Evolutionary conservation across 306 rosid genomes (phyloP), one percentile per base, ranked within the genome.

Genomic region (Rubus parviflorus): DNA sequence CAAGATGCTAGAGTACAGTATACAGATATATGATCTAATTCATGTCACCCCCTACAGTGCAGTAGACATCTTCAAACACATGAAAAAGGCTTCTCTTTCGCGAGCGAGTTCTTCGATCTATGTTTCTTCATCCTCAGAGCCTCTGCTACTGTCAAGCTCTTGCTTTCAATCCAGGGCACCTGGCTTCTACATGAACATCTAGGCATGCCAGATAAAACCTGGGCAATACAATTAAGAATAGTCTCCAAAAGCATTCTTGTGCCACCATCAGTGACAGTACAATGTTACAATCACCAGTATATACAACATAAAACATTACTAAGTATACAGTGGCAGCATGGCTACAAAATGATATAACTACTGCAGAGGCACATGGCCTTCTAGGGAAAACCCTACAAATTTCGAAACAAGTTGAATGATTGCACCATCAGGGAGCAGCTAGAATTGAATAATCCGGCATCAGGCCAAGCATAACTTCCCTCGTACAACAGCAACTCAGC

Each of bases 231-330:
- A 68, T 79, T 72, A 82, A 40, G 73, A 75, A 74, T 68, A 75
- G 69, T 83, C 73, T 77, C 85, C 25, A 74, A 83, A 86, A 70
- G 81, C 79, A 84, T 53, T 80, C 72, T 49, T 81, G 85, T 57
- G 88, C 87, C 90, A 85, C 89, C 87, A 73, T 76, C 81, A 72
- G 86, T 81, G 83, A 83, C 82, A 83, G 83, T 89, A 84, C 83
- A 90, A 82, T 85, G 85, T 83, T 90, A 89, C 97, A 89, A 78
- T 90, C 76, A 86, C 77, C 76, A 80, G 93, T 90, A 90, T 89
- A 79, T 89, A 89, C 97, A 89, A 37, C 71, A 61, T 73, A 81
- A 75, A 71, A 71, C 78, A 82, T 23, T 46, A 7, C 22, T 17
- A 61, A 61, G 84, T 60, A 77, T 60, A 49, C 74, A 80, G 81